Conservation (phyloP, 2,329 filamentous ascomycete genomes). For the Ophiocordyceps robertsii region DNA sequence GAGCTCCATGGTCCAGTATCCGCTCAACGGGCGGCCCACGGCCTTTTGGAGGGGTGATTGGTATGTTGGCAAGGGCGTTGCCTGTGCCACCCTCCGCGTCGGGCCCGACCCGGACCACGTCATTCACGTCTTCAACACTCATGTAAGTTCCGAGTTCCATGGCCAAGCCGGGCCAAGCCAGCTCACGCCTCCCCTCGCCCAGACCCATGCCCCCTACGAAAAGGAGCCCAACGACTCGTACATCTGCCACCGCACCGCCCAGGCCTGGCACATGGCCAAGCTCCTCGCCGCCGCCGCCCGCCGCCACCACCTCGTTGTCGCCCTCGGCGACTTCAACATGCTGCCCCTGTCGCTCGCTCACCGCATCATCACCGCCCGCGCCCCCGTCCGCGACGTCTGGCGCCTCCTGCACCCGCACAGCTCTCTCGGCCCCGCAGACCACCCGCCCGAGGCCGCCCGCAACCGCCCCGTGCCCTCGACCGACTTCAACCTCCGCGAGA, state of each 20-base stretch:
- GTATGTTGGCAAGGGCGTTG: slow-evolving; percentile 92
- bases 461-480: slow-evolving; percentile 59
- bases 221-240: slow-evolving; percentile 69
- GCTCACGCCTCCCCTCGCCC: not conserved
- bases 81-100: slow-evolving; percentile 65
- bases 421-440: slow-evolving; percentile 59
- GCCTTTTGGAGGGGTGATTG: slow-evolving; percentile 93
- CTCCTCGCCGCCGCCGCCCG: slow-evolving; percentile 71
- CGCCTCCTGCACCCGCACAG: slow-evolving; percentile 70
- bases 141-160: slow-evolving; percentile 35
- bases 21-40: slow-evolving; percentile 85
- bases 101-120: slow-evolving; percentile 51
- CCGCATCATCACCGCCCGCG: slow-evolving; percentile 64
- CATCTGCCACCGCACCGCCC: slow-evolving; percentile 76
- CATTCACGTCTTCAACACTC: slow-evolving; percentile 85
- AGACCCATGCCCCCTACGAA: slow-evolving; percentile 78
- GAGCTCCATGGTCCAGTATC: slow-evolving; percentile 73
- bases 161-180: not conserved
- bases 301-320: slow-evolving; percentile 70
- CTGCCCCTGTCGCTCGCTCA: slow-evolving; percentile 76
- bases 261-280: slow-evolving; percentile 91
- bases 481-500: slow-evolving; percentile 62
- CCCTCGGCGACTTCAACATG: slow-evolving; percentile 94
- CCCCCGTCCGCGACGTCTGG: slow-evolving; percentile 75
- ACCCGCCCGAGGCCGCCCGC: slow-evolving; percentile 53